Evolutionary conservation across 495 filamentous ascomycete genomes (phyloP), one percentile per base, ranked within the genome.

Genomic region (Astrothelium subdiscretum): DNA sequence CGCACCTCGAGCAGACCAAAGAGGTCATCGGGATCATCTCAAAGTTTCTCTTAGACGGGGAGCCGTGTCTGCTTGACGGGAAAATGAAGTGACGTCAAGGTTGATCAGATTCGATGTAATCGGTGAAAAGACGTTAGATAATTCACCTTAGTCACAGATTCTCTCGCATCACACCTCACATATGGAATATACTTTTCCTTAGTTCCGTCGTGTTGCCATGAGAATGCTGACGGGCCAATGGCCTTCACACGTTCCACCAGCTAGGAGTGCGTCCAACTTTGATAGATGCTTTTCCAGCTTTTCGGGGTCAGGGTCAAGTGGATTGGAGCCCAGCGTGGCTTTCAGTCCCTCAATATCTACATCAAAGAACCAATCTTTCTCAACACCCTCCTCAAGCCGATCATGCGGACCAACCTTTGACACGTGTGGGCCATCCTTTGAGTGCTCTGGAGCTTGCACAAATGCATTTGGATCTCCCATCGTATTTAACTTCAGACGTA

Each of bases 301-400:
- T 43, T 54, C 24, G 8, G 48, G 24, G 24, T 54, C 48, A 29
- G 48, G 24, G 24, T 27, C 24, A 29, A 54, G 29, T 8, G 48
- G 48, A 54, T 27, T 27, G 5, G 48, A 54, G 48, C 48, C n/a
- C 24, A 54, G 3, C 5, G n/a, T 26, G 8, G n/a, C 8, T 54
- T 29, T 54, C 6, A 54, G 0, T 4, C 48, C 48, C 8, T 54
- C 48, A 60, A 60, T 20, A 58, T 40, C 51, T 8, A 18, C 26
- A 32, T 43, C 58, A 27, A 59, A 59, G 31, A 32, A 32, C 58
- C 58, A 38, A 65, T 61, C 68, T 69, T 59, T 15, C 20, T 54
- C 48, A 29, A 26, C 24, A 0, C 24, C 48, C n/a, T 27, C n/a
- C 22, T 27, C 24, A 27, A 27, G 22, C 48, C 8, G n/a, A 54